phyloP scores from a whole-genome alignment of 177 flowering plant genomes.

The Vitis hybrid region DNA sequence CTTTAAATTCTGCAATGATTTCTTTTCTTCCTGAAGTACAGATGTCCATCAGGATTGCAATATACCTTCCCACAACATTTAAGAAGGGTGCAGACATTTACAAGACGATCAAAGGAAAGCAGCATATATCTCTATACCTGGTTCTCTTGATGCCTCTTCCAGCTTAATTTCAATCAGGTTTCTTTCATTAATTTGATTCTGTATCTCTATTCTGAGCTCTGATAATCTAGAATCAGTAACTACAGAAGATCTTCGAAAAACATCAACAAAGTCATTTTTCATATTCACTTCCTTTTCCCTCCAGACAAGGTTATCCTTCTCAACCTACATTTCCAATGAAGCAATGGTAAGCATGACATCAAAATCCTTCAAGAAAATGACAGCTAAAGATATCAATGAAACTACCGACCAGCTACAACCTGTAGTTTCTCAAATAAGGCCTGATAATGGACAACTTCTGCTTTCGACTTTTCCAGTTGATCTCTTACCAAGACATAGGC shows the following conservation, averaged over 20 bases:
- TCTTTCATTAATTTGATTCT: conserved; percentile 54
- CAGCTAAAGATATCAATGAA: conserved; percentile 28
- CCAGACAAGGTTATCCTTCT: conserved; percentile 75
- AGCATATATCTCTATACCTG: conserved; percentile 35
- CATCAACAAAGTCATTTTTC: conserved; percentile 75
- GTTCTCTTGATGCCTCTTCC: conserved; percentile 67
- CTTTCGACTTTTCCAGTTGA: conserved; percentile 75
- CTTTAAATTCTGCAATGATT: conserved; percentile 74
- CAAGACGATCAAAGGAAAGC: not conserved
- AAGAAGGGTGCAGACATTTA: not conserved
- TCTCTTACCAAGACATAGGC: conserved; percentile 52
- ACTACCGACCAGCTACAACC: conserved; percentile 74
- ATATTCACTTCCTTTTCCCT: conserved; percentile 67
- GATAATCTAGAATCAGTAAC: conserved; percentile 48
- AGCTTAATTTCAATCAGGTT: conserved; percentile 53
- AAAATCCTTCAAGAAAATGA: conserved; percentile 12
- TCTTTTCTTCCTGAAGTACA: conserved; percentile 79
- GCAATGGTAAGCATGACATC: conserved; percentile 18
- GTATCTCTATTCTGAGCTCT: conserved; percentile 56
- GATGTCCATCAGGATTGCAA: conserved; percentile 4
- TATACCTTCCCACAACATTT: not conserved
- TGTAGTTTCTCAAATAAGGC: conserved; percentile 74
- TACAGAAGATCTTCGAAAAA: conserved; percentile 50
- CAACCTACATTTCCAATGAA: conserved; percentile 45
- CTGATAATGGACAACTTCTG: conserved; percentile 60